These are phyloP conservation scores for Trichoderma atrobrunneum DNA, from an alignment of 2,329 filamentous ascomycete genomes.

Conservation along the genomic window DNA sequence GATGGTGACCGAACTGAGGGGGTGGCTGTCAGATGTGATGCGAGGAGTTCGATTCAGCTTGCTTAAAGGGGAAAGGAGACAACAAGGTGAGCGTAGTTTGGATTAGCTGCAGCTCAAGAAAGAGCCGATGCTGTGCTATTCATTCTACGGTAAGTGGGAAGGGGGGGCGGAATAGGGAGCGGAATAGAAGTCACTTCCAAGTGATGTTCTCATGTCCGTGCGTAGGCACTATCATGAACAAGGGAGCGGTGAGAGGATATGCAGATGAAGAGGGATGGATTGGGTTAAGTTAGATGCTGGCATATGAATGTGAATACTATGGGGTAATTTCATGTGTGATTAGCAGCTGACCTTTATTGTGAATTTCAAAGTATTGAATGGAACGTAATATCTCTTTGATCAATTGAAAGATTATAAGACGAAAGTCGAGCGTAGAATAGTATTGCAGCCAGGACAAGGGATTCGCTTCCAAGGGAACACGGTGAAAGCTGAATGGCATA, in stretches of 20 bases:
- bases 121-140: not conserved
- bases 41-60: not conserved
- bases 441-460: not conserved
- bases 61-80: not conserved
- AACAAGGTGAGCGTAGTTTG: not conserved
- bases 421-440: not conserved
- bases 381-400: not conserved
- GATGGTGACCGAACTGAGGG: not conserved
- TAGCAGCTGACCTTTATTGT: rapidly evolving
- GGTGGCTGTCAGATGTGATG: not conserved
- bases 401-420: not conserved
- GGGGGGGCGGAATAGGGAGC: not conserved
- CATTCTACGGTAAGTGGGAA: not conserved
- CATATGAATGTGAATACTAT: not conserved
- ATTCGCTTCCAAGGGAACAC: not conserved
- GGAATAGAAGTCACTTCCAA: not conserved
- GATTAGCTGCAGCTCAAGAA: not conserved
- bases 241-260: not conserved
- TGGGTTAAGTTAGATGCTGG: rapidly evolving
- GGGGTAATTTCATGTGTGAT: not conserved
- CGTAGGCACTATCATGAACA: not conserved
- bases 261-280: not conserved
- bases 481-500: not conserved
- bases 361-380: not conserved
- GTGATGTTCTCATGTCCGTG: not conserved